These are phyloP conservation scores for Fagopyrum esculentum DNA, from an alignment of 148 eudicot species.

Conservation along the genomic window DNA sequence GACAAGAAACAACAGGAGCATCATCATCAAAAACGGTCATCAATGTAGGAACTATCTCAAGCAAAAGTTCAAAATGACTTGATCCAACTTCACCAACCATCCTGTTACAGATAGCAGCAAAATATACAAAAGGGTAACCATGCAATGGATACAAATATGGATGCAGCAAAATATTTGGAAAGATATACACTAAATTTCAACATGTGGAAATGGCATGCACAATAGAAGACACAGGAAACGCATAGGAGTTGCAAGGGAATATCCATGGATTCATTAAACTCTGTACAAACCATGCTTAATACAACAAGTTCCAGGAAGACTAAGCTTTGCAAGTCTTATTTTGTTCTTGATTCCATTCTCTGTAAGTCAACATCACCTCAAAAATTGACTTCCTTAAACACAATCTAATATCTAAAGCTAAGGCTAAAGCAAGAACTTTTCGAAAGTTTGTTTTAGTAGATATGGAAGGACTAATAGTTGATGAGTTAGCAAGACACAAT, in stretches of 20 bases:
- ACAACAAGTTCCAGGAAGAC: too few relatives aligned
- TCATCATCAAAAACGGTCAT: conserved; percentile 57
- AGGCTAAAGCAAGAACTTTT: background rate
- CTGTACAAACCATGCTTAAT: too few relatives aligned
- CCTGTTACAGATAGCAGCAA: conserved; percentile 32
- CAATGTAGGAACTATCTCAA: conserved; percentile 62
- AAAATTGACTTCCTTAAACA: too few relatives aligned
- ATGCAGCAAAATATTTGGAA: background rate
- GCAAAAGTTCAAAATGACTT: conserved; percentile 58
- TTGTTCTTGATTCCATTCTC: too few relatives aligned
- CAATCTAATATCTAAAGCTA: too few relatives aligned
- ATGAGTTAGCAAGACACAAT: background rate
- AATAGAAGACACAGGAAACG: background rate
- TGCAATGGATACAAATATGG: background rate
- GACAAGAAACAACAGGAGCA: conserved; percentile 91
- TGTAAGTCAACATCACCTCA: too few relatives aligned
- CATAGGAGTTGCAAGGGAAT: too few relatives aligned
- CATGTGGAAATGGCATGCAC: background rate
- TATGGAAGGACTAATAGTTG: too few relatives aligned
- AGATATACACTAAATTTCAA: background rate
- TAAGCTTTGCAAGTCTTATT: too few relatives aligned
- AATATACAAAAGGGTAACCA: background rate
- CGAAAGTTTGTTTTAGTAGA: too few relatives aligned
- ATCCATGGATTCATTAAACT: too few relatives aligned
- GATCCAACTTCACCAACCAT: conserved; percentile 69